A percentile compares a stretch with the other conserved stretches of the same genome.
phyloP scores from a whole-genome alignment of 2,329 filamentous ascomycete species.

The Stagonosporopsis vannaccii region DNA sequence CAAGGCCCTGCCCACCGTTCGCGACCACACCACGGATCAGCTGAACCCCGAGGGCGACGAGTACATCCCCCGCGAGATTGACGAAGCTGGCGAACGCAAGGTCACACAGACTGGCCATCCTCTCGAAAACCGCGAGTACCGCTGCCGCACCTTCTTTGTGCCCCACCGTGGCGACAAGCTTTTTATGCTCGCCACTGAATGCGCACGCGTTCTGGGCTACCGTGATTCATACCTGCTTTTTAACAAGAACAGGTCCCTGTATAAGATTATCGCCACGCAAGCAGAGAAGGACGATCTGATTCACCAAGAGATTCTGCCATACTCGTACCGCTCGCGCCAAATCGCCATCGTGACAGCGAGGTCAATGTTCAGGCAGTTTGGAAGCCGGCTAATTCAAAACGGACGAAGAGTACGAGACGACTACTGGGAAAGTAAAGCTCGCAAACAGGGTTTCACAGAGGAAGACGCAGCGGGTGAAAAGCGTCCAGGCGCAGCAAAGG shows the following conservation, averaged over 20 bases:
- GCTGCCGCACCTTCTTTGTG: conserved; percentile 91
- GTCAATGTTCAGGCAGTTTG: conserved; percentile 99
- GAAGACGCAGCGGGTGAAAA: conserved; percentile 96
- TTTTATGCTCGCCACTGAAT: conserved; percentile 99
- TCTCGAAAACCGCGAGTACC: conserved; percentile 83
- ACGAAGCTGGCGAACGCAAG: conserved; percentile 94
- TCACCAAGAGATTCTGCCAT: conserved; percentile 91
- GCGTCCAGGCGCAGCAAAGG: conserved; percentile 88
- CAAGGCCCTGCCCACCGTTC: conserved; percentile 92
- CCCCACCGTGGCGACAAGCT: conserved; percentile 90
- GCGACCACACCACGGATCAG: conserved; percentile 97
- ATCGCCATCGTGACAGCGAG: conserved; percentile 97
- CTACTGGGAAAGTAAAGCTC: conserved; percentile 97
- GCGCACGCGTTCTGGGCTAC: conserved; percentile 90
- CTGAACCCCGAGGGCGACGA: conserved; percentile 89
- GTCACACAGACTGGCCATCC: conserved; percentile 84
- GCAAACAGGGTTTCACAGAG: conserved; percentile 97
- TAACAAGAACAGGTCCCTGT: conserved; percentile 96
- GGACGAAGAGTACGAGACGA: conserved; percentile 93
- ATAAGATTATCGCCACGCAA: conserved; percentile 97
- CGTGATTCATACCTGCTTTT: conserved; percentile 97
- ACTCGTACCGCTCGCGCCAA: conserved; percentile 97
- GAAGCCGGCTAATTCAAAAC: conserved; percentile 88
- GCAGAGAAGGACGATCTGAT: conserved; percentile 97
- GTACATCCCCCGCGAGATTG: conserved; percentile 91